phyloP scores from a whole-genome alignment of 164 flowering plant genomes.

The Kingdonia uniflora region DNA sequence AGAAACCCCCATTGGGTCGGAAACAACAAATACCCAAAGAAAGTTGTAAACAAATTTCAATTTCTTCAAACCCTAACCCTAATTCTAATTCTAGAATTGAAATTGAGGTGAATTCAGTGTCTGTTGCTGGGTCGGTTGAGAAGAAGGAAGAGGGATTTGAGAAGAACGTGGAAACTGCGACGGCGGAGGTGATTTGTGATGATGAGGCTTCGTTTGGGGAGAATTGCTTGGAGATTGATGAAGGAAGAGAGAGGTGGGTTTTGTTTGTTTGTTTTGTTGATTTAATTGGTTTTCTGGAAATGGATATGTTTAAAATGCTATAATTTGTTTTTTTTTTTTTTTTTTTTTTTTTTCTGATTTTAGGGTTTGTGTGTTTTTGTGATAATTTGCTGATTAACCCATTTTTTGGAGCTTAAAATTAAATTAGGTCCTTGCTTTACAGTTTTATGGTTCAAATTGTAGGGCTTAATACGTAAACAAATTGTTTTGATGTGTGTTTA shows the following conservation, averaged over 20 bases:
- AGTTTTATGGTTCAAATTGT: too few species aligned
- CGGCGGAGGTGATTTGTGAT: constrained; percentile 7
- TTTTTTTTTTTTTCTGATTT: neutral
- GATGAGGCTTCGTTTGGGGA: constrained; percentile 57
- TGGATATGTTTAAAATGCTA: neutral
- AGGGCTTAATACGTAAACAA: too few species aligned
- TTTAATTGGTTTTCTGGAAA: neutral
- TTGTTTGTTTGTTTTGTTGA: neutral
- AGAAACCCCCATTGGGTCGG: constrained; percentile 24
- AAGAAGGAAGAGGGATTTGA: constrained; percentile 8
- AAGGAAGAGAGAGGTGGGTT: constrained; percentile 55
- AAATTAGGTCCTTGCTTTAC: too few species aligned
- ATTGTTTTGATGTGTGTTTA: too few species aligned
- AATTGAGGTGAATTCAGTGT: constrained; percentile 17
- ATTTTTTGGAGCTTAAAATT: too few species aligned
- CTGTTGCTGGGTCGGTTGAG: constrained; percentile 12
- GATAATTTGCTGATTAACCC: too few species aligned
- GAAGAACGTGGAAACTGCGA: constrained; percentile 4
- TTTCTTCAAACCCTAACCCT: constrained; percentile 13
- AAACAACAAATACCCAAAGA: constrained; percentile 8
- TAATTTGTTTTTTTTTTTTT: neutral
- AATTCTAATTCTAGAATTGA: constrained; percentile 9
- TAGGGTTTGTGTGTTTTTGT: neutral
- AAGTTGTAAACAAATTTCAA: neutral
- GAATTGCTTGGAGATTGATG: constrained; percentile 40